A percentile compares a stretch with the other conserved stretches of the same genome.
Evolutionary conservation across 2,329 filamentous ascomycete species (phyloP).

Genomic region (Pestalotiopsis sp.): DNA sequence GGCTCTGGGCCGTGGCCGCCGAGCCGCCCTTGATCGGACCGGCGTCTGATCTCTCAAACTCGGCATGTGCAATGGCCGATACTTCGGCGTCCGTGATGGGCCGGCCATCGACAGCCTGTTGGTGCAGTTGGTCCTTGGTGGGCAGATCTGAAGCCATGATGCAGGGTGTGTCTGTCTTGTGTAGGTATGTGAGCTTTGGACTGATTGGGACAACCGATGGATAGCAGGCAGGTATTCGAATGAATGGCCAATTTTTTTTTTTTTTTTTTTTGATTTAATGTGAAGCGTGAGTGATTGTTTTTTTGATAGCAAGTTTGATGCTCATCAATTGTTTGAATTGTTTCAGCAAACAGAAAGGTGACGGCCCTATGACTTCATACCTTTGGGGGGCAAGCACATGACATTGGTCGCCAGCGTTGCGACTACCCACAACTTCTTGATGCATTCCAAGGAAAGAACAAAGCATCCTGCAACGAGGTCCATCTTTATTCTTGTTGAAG

Average conservation of each 20-base stretch:
- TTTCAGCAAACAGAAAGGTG: neutral
- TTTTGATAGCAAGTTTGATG: neutral
- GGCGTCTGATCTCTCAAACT: conserved; percentile 31
- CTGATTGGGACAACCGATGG: neutral
- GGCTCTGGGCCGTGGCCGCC: conserved; percentile 34
- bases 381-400: neutral
- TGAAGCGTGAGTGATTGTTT: neutral
- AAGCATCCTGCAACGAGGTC: neutral
- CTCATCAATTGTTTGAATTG: neutral
- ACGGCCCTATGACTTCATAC: neutral
- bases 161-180: neutral
- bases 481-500: neutral
- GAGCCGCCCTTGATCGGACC: conserved; percentile 34
- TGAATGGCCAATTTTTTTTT: neutral
- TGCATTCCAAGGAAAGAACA: neutral
- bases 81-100: conserved; percentile 30
- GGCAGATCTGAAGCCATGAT: conserved; percentile 18
- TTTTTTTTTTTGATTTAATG: neutral
- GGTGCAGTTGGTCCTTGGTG: conserved; percentile 21
- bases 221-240: neutral
- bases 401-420: neutral
- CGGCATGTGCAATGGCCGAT: conserved; percentile 25
- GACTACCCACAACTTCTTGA: neutral
- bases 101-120: conserved; percentile 24
- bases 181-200: neutral